phyloP scores from a whole-genome alignment of 2,329 filamentous ascomycete species.

The Colletotrichum navitas region DNA sequence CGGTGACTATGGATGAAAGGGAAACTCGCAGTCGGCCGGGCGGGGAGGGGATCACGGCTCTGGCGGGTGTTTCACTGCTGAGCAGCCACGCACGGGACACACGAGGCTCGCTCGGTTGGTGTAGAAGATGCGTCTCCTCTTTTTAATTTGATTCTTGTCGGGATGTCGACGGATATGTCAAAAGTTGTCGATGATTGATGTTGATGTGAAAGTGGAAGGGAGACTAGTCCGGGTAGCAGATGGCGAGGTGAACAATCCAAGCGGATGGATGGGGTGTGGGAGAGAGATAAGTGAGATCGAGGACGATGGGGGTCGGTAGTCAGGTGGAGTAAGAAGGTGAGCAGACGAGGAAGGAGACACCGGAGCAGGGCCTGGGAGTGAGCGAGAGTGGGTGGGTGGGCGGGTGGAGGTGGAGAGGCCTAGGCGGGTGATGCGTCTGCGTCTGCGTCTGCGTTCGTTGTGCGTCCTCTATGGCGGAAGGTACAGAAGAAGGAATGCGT shows the following conservation, averaged over 20 bases:
- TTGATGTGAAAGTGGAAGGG: conserved; percentile 17
- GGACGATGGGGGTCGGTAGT: conserved; percentile 34
- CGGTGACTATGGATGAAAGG: conserved; percentile 24
- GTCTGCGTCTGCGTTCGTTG: conserved; percentile 16
- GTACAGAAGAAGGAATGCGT: conserved; percentile 2
- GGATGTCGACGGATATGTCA: conserved; percentile 49
- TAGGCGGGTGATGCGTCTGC: conserved; percentile 38
- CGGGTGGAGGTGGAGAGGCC: conserved; percentile 34
- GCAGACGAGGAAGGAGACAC: conserved; percentile 37
- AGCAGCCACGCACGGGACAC: conserved; percentile 38
- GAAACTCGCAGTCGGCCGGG: conserved; percentile 36
- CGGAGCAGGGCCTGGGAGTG: conserved; percentile 17
- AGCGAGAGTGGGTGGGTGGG: conserved; percentile 16
- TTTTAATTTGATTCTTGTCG: not conserved
- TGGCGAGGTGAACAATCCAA: conserved; percentile 10
- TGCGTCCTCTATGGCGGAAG: conserved; percentile 28
- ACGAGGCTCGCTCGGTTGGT: conserved; percentile 38
- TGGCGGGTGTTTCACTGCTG: conserved; percentile 40
- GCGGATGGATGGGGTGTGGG: conserved; percentile 26
- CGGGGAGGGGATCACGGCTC: conserved; percentile 39
- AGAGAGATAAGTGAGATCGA: conserved; percentile 39
- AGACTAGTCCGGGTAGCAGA: conserved; percentile 15
- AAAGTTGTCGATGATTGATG: conserved; percentile 52
- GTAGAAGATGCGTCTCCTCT: conserved; percentile 11
- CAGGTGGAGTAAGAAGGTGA: conserved; percentile 40